Base-by-base conservation (phyloP, 768 basidiomycete genomes). In the Russula foetens region DNA sequence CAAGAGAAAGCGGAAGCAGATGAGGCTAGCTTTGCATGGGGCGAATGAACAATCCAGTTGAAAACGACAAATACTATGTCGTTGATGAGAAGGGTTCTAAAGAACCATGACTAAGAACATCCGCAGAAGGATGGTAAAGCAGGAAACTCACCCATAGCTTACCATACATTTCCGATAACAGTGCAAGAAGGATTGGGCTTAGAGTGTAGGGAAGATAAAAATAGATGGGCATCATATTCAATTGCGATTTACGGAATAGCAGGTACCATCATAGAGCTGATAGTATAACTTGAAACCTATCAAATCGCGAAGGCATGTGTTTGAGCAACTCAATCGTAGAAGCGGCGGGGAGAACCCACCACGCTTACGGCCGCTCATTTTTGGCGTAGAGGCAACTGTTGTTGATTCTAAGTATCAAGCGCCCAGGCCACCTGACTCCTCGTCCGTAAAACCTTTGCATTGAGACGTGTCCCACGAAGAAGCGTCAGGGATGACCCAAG, bases 91-190 rank as follows among this genome's bases (percentile, higher is more conserved):
- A 89, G 73, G 26, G 89, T 76, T 84, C 85, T 56, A 15, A 45
- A 48, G 23, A 41, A 11, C n/a, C n/a, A 17, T 21, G 44, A 15
- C 12, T 51, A 26, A 1, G 33, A 48, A 1, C 0, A 12, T 11
- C 21, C 8, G 7, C 8, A 24, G 24, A 35, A 24, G 7, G n/a
- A 24, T 15, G 43, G 21, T 31, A n/a, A 35, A 38, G 21, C 14
- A 39, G n/a, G 50, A n/a, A 14, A 67, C 75, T 29, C 68, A 86
- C 85, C 85, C 85, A 87, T 68, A 74, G 78, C 24, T 87, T 81
- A 1, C 86, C 86, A 66, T 84, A 88, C 71, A 88, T 84, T 70
- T 89, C 88, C 0, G 86, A 89, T 31, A 80, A 60, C 1, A 88
- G 88, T 0, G 82, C 84, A 7, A 86, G 71, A 56, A 88, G 66